A percentile compares a stretch with the other conserved stretches of the same genome.
These are phyloP conservation scores for Pseudocercospora ulei DNA, from an alignment of 2,329 filamentous ascomycete genomes.

Conservation along the genomic window DNA sequence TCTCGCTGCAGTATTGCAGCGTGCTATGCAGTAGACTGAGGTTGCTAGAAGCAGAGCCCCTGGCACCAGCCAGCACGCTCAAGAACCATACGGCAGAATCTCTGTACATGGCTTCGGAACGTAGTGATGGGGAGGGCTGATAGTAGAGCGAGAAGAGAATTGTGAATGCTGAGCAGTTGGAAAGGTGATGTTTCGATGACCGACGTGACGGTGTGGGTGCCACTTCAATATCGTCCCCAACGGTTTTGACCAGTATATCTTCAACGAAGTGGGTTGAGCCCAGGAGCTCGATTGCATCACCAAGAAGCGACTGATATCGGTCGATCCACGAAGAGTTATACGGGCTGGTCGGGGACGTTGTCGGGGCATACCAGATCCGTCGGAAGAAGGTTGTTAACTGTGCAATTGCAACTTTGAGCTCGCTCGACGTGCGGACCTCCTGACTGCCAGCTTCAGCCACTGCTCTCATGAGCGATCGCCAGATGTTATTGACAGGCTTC, in stretches of 20 bases:
- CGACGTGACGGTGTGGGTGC: slow-evolving; percentile 58
- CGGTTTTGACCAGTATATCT: slow-evolving; percentile 45
- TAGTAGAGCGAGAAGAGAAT: slow-evolving; percentile 37
- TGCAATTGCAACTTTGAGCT: slow-evolving; percentile 71
- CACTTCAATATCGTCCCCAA: slow-evolving; percentile 52
- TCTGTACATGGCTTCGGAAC: slow-evolving; percentile 9
- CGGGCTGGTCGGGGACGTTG: slow-evolving; percentile 8
- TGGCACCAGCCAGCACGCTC: slow-evolving; percentile 16
- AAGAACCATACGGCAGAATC: slow-evolving; percentile 20
- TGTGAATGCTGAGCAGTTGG: slow-evolving; percentile 52
- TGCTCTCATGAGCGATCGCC: slow-evolving; percentile 48
- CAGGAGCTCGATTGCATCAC: slow-evolving; percentile 44
- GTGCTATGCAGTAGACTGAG: slow-evolving; percentile 19
- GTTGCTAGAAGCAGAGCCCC: slow-evolving; percentile 16
- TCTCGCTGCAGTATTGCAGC: slow-evolving; percentile 8
- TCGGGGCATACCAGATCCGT: slow-evolving; percentile 52
- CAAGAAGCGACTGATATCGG: slow-evolving; percentile 22
- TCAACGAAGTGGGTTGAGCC: slow-evolving; percentile 45
- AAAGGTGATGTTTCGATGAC: slow-evolving; percentile 43
- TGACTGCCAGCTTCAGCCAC: slow-evolving; percentile 62
- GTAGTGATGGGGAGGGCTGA: slow-evolving; percentile 13
- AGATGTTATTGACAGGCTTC: slow-evolving; percentile 26
- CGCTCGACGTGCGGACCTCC: slow-evolving; percentile 78
- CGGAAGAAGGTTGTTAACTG: slow-evolving; percentile 59
- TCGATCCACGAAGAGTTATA: slow-evolving; percentile 19